Percentiles rank a stretch among this genome's conserved stretches.
These are phyloP conservation scores for Pyrenochaeta sp. DNA, from an alignment of 2,329 filamentous ascomycete species.

Conservation along the genomic window DNA sequence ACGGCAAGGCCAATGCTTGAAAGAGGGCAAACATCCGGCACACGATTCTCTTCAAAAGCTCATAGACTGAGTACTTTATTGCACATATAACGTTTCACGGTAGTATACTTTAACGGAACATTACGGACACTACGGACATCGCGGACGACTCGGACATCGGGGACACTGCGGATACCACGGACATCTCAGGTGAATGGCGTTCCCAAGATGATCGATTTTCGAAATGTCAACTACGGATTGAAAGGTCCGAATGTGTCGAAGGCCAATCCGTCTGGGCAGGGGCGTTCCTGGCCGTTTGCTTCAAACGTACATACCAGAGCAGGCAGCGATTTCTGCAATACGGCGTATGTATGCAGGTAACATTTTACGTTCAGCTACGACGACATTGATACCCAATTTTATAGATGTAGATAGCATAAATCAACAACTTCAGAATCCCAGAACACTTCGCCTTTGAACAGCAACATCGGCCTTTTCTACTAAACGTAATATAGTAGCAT, in stretches of 20 bases:
- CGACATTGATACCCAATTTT: not conserved
- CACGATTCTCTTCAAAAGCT: conserved; percentile 17
- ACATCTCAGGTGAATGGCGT: not conserved
- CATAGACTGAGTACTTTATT: conserved; percentile 15
- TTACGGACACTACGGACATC: not conserved
- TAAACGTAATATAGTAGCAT: too few relatives aligned
- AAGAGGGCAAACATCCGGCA: conserved; percentile 30
- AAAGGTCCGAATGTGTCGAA: not conserved
- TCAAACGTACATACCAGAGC: not conserved
- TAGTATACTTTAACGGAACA: conserved; percentile 2
- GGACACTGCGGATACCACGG: too few relatives aligned
- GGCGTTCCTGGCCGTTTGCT: conserved; percentile 4
- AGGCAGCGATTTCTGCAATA: conserved; percentile 1
- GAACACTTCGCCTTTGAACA: too few relatives aligned
- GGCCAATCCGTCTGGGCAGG: not conserved
- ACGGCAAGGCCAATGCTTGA: conserved; percentile 49
- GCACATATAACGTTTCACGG: conserved; percentile 15
- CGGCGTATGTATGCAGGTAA: conserved; percentile 1
- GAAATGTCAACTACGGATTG: not conserved
- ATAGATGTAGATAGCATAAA: not conserved
- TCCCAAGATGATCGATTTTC: not conserved
- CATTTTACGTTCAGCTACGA: not conserved
- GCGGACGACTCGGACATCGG: not conserved
- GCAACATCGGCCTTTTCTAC: too few relatives aligned
- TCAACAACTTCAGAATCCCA: not conserved